A percentile compares a stretch with the other conserved stretches of the same genome.
Evolutionary conservation across 2,329 filamentous ascomycete species (phyloP).

Genomic region (Lojkania enalia): DNA sequence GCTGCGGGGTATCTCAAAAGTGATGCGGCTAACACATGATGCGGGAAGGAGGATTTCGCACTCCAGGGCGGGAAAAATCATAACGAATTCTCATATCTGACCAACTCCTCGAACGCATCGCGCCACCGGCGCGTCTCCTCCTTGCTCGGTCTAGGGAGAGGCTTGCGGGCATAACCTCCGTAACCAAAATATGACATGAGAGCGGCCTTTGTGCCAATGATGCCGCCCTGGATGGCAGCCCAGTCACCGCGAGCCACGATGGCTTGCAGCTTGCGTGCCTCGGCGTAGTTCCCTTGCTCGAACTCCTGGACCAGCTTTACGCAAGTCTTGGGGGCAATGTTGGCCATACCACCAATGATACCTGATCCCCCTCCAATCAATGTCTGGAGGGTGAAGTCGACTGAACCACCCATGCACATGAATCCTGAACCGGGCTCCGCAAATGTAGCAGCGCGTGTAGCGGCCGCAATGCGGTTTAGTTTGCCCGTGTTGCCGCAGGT

Average conservation of each 20-base stretch:
- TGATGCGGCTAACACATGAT: conserved; percentile 2
- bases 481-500: conserved; percentile 74
- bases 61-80: conserved; percentile 21
- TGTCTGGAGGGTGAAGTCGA: conserved; percentile 74
- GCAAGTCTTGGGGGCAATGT: conserved; percentile 69
- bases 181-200: conserved; percentile 67
- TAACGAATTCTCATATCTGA: conserved; percentile 47
- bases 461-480: conserved; percentile 62
- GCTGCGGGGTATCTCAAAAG: conserved; percentile 13
- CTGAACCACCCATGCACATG: conserved; percentile 71
- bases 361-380: conserved; percentile 71
- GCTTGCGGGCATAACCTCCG: conserved; percentile 63
- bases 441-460: conserved; percentile 48
- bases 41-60: conserved; percentile 3
- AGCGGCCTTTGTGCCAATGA: conserved; percentile 69
- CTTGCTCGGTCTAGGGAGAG: conserved; percentile 56
- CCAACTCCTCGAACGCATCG: conserved; percentile 50
- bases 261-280: conserved; percentile 67
- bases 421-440: conserved; percentile 57
- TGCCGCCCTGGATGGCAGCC: conserved; percentile 69
- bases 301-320: conserved; percentile 64
- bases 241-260: conserved; percentile 69
- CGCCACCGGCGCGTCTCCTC: conserved; percentile 47
- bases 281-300: conserved; percentile 59
- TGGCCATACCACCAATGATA: conserved; percentile 71